These are phyloP conservation scores for Plantago major DNA, from an alignment of 257 asterid species.

Conservation along the genomic window DNA sequence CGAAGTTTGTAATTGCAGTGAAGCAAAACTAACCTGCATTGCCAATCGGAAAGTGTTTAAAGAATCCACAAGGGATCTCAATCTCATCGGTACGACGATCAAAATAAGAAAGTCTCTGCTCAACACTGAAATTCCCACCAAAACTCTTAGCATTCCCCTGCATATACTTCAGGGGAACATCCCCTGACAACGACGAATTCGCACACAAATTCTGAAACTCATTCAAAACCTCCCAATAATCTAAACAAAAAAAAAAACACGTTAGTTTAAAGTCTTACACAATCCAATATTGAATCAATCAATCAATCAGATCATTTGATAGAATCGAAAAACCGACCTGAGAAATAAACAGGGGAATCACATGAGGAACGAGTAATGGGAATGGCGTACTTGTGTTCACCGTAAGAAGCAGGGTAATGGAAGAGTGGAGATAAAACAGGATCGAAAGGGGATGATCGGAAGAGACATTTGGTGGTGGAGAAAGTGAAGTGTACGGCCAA, in stretches of 20 bases:
- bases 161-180: conserved; percentile 39
- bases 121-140: conserved; percentile 67
- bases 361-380: conserved; percentile 81
- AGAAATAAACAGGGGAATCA: conserved; percentile 69
- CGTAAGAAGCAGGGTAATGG: conserved; percentile 77
- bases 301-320: background rate
- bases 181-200: conserved; percentile 35
- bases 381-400: conserved; percentile 76
- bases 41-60: conserved; percentile 47
- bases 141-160: conserved; percentile 47
- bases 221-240: conserved; percentile 48
- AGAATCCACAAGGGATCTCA: conserved; percentile 83
- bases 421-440: conserved; percentile 66
- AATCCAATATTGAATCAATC: background rate
- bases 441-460: conserved; percentile 69
- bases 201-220: conserved; percentile 34
- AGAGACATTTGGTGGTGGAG: conserved; percentile 61
- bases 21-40: conserved; percentile 40
- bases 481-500: conserved; percentile 44
- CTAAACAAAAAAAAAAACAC: conserved; percentile 33
- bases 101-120: conserved; percentile 48
- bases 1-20: background rate
- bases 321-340: conserved; percentile 37
- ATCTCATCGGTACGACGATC: conserved; percentile 30
- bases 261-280: background rate